Base-by-base conservation (phyloP, 1,139 yeast species). In the Yarrowia galli region DNA sequence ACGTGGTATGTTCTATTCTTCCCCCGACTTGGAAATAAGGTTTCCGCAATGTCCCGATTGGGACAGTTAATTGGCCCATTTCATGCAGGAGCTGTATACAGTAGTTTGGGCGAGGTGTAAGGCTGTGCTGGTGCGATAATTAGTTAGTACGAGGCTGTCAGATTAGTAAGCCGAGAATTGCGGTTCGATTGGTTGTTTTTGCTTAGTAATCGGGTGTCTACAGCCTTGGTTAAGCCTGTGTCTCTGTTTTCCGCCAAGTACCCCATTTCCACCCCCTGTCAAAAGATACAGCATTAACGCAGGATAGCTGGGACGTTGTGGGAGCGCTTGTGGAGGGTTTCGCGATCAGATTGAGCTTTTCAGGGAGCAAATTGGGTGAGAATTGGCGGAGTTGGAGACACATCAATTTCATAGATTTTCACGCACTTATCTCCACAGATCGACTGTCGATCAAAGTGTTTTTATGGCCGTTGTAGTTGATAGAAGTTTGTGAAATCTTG, bases 51-150 rank as follows among this genome's bases (percentile, higher is more conserved):
- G 5, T 49, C 56, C 56, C 40, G 15, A 32, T 16, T 13, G 23
- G 56, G 56, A 20, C 13, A 9, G 23, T 49, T 49, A 49, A 49
- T 49, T 49, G 56, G 56, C 13, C 38, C 22, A n/a, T 20, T 8
- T 16, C 25, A 48, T 25, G 53, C 53, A 48, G 22, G 20, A n/a
- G 18, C 49, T 48, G 54, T 48, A 28, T 28, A 46, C 35, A 46
- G 54, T 25, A 28, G 54, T 48, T 2, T 3, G 16, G 16, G 9
- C 12, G 15, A 36, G 53, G 25, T 46, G 9, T 10, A n/a, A 22
- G 53, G 53, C 53, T 46, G 53, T 42, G 23, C 23, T 3, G 46
- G 32, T 28, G 4, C 32, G 32, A 28, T 5, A 12, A 2, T 36
- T 36, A 28, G 32, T 1, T 2, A 10, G 9, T 1, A 38, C 13